phyloP scores from a whole-genome alignment of 2,329 filamentous ascomycete genomes.

The Fusarium haematococcum region DNA sequence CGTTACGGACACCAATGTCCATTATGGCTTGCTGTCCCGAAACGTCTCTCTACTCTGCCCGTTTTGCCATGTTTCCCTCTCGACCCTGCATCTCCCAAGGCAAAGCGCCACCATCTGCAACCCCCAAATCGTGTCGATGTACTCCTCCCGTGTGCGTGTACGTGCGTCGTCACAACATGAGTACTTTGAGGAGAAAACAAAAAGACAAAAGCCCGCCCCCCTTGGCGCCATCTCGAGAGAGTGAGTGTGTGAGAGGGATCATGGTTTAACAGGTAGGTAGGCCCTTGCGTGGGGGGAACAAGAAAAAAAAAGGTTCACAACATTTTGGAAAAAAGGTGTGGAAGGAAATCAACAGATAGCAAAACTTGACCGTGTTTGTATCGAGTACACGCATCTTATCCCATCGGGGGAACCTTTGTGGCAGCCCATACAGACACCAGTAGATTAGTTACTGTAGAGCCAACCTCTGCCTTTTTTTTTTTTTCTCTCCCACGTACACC shows the following conservation, averaged over 20 bases:
- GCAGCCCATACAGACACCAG: neutral
- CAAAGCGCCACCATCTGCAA: slow-evolving; percentile 1
- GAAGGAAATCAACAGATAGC: neutral
- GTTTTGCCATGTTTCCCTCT: neutral
- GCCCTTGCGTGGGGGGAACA: neutral
- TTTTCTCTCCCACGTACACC: neutral
- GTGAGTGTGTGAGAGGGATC: neutral
- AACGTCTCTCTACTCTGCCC: neutral
- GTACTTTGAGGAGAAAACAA: neutral
- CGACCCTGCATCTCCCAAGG: neutral
- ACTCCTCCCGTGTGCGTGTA: neutral
- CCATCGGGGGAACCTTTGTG: neutral
- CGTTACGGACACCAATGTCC: neutral
- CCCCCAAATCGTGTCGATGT: neutral
- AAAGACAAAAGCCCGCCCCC: neutral
- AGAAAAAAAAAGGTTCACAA: neutral
- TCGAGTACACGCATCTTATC: neutral
- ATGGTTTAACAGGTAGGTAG: neutral
- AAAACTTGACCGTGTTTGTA: neutral
- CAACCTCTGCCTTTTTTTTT: neutral
- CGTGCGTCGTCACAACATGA: neutral
- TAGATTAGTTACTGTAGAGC: neutral
- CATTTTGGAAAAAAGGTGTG: neutral
- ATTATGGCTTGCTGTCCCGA: neutral
- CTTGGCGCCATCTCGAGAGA: neutral